Conservation (phyloP, 352 stramenopile genomes). For the Peronosclerospora sorghi region DNA sequence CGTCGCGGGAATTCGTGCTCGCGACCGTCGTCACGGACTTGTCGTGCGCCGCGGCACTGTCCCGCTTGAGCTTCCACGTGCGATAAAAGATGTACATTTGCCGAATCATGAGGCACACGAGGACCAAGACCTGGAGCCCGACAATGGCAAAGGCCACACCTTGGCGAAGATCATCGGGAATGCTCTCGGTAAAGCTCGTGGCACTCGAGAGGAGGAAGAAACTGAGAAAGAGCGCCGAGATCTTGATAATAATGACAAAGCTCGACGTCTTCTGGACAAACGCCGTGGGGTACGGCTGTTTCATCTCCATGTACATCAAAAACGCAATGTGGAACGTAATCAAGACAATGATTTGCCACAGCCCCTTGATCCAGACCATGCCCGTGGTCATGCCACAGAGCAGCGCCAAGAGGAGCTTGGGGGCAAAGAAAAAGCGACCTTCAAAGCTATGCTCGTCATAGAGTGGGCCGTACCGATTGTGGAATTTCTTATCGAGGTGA, state of each 20-base stretch:
- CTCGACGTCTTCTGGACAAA: conserved; percentile 82
- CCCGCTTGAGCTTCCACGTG: conserved; percentile 70
- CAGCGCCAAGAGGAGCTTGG: conserved; percentile 68
- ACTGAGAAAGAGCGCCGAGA: conserved; percentile 70
- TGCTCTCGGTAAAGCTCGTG: conserved; percentile 49
- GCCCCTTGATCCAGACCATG: conserved; percentile 60
- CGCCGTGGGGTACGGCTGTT: conserved; percentile 66
- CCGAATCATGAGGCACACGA: conserved; percentile 71
- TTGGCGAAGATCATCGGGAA: conserved; percentile 62
- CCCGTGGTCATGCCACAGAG: conserved; percentile 71
- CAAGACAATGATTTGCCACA: conserved; percentile 69
- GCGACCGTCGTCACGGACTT: conserved; percentile 41
- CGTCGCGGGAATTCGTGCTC: conserved; percentile 38
- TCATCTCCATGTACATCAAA: conserved; percentile 73
- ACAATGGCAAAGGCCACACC: conserved; percentile 74
- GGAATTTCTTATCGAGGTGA: conserved; percentile 79
- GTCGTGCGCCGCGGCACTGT: conserved; percentile 26
- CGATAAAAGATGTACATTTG: conserved; percentile 83
- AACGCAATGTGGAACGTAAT: conserved; percentile 71
- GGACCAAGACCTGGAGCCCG: conserved; percentile 68
- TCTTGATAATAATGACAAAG: conserved; percentile 87
- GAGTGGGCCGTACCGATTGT: conserved; percentile 63
- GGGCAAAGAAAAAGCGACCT: conserved; percentile 79
- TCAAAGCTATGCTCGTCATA: conserved; percentile 86
- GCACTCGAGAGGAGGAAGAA: conserved; percentile 72